Percentiles rank a stretch among this genome's conserved stretches.
These are phyloP conservation scores for Rhizophagus sp. DNA, from an alignment of 192 early-diverging fungal genomes.

Conservation along the genomic window DNA sequence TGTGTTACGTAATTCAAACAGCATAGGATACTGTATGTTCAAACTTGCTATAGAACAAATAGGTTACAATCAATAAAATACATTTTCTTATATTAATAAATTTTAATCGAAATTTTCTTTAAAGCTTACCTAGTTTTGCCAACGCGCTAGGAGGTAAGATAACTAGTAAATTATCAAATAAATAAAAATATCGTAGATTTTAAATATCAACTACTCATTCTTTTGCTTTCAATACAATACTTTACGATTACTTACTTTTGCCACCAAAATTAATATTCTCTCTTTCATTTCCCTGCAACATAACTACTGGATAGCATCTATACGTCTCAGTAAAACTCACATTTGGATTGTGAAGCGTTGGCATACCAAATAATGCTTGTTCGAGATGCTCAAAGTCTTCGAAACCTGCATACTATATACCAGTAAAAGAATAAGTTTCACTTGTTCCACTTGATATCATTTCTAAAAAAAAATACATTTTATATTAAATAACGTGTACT, in stretches of 20 bases:
- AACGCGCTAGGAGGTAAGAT: conserved; percentile 77
- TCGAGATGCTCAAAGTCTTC: not conserved
- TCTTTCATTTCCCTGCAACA: conserved; percentile 69
- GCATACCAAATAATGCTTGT: not conserved
- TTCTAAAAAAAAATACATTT: no score
- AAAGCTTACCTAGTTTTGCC: conserved; percentile 59
- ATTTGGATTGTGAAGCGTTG: conserved; percentile 1
- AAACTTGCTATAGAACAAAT: conserved; percentile 59
- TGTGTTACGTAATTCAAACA: conserved; percentile 81
- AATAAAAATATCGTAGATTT: not conserved
- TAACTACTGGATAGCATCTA: conserved; percentile 72
- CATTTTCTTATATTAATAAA: not conserved
- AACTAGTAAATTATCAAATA: conserved; percentile 45
- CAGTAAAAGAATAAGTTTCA: not conserved
- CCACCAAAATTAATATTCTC: conserved; percentile 77
- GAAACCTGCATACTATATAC: conserved; percentile 3
- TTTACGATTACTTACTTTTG: conserved; percentile 59
- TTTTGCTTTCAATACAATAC: not conserved
- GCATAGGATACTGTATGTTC: conserved; percentile 90
- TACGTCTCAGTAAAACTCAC: conserved; percentile 53
- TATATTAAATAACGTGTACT: not conserved
- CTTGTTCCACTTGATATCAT: not conserved
- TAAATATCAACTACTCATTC: not conserved
- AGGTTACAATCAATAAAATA: not conserved
- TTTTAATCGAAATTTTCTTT: not conserved